Evolutionary conservation across 345 rosid species (phyloP), one percentile per base, ranked within the genome.

Genomic region (Citrus hindsii): DNA sequence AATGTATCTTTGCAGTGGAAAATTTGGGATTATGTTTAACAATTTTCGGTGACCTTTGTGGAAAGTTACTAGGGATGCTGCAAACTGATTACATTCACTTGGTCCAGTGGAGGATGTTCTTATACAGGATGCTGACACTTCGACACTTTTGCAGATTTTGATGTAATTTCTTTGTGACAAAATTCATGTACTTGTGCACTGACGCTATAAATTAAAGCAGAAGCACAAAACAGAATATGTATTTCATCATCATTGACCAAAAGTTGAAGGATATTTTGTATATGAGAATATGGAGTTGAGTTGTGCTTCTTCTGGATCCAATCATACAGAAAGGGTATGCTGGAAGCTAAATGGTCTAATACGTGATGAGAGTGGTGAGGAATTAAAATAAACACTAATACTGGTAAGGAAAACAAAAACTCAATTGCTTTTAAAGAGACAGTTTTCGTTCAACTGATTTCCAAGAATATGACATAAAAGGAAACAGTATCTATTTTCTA

Each of bases 401-500:
- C 2, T 25, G 37, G 18, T 28, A 46, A 46, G 59, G 48, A 7
- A 33, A 69, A 27, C 48, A 10, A n/a, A 68, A 28, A 2, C 13
- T 30, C 56, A 40, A 40, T n/a, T 24, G 55, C 27, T 8, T 22
- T 25, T 46, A 58, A 69, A 7, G 27, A 56, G 48, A 25, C 18
- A 38, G 13, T 38, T 62, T 53, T 53, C 32, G 63, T 64, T 63
- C 24, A 64, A 64, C 25, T n/a, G 71, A 9, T 16, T 69, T 69
- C 27, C n/a, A 22, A 55, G 60, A 69, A 13, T 69, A 24, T 27
- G 32, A 69, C 24, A 38, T 7, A 12, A 16, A 6, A 25, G 7
- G 58, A 46, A 48, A 69, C 46, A 14, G 19, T 7, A 79, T 79
- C 82, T 76, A 81, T 61, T 84, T 82, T 40, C 46, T 9, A 40